Conservation (phyloP, 2,329 filamentous ascomycete species). For the Ceratocystis harringtonii region DNA sequence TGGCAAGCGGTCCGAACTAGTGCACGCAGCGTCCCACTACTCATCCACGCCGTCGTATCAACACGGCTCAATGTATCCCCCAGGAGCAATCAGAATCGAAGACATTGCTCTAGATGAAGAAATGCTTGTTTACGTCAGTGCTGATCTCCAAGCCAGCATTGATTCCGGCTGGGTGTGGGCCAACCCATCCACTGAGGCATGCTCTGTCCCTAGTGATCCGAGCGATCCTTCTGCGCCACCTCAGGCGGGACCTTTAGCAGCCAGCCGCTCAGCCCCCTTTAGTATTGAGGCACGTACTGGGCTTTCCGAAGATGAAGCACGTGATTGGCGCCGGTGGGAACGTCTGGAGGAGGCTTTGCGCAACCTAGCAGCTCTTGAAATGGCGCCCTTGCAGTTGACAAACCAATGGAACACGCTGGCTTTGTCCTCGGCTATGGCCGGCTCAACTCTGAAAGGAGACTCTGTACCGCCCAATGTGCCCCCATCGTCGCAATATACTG, state of each 20-base stretch:
- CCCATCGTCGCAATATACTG: background rate
- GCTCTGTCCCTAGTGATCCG: slow-evolving; percentile 20
- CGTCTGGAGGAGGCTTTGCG: slow-evolving; percentile 40
- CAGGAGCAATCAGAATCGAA: slow-evolving; percentile 22
- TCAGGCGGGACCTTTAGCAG: slow-evolving; percentile 19
- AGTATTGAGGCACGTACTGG: slow-evolving; percentile 36
- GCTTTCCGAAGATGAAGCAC: slow-evolving; percentile 40
- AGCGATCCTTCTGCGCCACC: slow-evolving; percentile 16
- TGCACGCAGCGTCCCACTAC: background rate
- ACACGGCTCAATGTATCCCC: background rate
- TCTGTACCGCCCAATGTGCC: background rate
- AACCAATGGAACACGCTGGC: slow-evolving; percentile 16
- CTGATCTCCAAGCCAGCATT: slow-evolving; percentile 59
- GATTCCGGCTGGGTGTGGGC: slow-evolving; percentile 65
- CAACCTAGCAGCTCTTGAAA: slow-evolving; percentile 6
- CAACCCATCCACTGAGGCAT: slow-evolving; percentile 11
- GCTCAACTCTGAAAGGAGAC: slow-evolving; percentile 1
- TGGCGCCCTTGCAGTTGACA: slow-evolving; percentile 9
- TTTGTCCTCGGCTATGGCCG: background rate
- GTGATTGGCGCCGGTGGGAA: slow-evolving; percentile 71
- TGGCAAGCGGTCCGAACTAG: slow-evolving; percentile 35
- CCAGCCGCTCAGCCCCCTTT: slow-evolving; percentile 27
- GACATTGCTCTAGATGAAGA: slow-evolving; percentile 57
- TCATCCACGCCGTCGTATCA: slow-evolving; percentile 11
- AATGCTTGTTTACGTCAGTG: slow-evolving; percentile 70